These are phyloP conservation scores for Mycotypha africana DNA, from an alignment of 371 early-diverging fungal species.

Conservation along the genomic window DNA sequence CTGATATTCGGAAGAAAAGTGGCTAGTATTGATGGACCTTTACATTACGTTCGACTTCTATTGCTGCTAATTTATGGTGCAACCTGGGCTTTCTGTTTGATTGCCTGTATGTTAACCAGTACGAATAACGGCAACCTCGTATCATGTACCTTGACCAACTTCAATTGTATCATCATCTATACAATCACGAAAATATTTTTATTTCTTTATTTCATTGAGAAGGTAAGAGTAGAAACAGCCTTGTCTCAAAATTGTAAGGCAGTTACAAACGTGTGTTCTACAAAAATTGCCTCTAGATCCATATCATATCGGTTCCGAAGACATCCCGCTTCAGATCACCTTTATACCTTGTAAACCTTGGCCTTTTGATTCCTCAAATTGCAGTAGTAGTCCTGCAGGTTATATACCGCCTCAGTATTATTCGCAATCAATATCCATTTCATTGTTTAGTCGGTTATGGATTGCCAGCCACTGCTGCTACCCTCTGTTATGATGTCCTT, in stretches of 20 bases:
- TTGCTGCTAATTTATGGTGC: conserved; percentile 33
- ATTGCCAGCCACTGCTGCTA: conserved; percentile 34
- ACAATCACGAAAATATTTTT: conserved; percentile 39
- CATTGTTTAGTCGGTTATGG: conserved; percentile 42
- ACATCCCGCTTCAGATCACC: conserved; percentile 28
- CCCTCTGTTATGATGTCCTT: conserved; percentile 44
- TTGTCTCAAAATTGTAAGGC: background rate
- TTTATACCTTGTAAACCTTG: conserved; percentile 41
- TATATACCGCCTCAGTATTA: conserved; percentile 19
- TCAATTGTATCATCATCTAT: conserved; percentile 34
- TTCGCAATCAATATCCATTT: conserved; percentile 21
- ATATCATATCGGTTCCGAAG: conserved; percentile 42
- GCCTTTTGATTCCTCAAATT: conserved; percentile 34
- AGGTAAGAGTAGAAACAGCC: conserved; percentile 20
- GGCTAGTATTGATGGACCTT: conserved; percentile 37
- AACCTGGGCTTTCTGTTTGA: conserved; percentile 46
- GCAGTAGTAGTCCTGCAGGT: conserved; percentile 41
- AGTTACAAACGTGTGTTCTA: background rate
- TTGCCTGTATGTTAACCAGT: conserved; percentile 46
- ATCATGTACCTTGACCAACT: conserved; percentile 45
- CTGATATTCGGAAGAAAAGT: conserved; percentile 51
- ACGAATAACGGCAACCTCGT: conserved; percentile 49
- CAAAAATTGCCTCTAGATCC: too few relatives aligned
- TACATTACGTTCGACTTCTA: conserved; percentile 45
- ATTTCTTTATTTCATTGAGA: conserved; percentile 52